These are phyloP conservation scores for Rhododendron ovatum DNA, from an alignment of 148 eudicot species.

Conservation along the genomic window DNA sequence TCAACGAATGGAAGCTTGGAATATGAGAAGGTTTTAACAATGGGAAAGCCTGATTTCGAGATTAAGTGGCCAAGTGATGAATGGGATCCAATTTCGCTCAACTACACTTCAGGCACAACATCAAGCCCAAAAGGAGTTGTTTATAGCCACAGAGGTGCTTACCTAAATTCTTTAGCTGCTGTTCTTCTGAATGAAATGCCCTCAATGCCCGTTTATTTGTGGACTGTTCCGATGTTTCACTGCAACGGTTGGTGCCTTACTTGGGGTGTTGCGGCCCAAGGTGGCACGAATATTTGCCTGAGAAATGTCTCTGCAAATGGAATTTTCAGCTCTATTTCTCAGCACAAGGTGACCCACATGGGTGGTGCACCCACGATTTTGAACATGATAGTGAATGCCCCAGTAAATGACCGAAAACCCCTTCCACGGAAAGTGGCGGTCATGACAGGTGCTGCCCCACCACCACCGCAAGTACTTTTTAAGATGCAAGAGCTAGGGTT, in stretches of 20 bases:
- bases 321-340: conserved; percentile 34
- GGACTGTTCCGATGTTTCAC: conserved; percentile 82
- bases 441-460: conserved; percentile 69
- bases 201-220: conserved; percentile 47
- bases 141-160: conserved; percentile 73
- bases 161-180: conserved; percentile 55
- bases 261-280: conserved; percentile 75
- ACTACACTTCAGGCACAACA: conserved; percentile 80
- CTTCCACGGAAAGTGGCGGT: conserved; percentile 45
- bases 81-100: conserved; percentile 56
- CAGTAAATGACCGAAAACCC: conserved; percentile 25
- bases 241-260: conserved; percentile 82
- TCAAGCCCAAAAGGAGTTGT: conserved; percentile 75
- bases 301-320: conserved; percentile 42
- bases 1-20: conserved; percentile 18
- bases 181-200: conserved; percentile 46
- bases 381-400: conserved; percentile 50
- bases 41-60: conserved; percentile 39
- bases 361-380: conserved; percentile 73
- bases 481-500: conserved; percentile 65
- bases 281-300: conserved; percentile 62
- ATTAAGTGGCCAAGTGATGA: conserved; percentile 52
- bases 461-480: conserved; percentile 48
- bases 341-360: conserved; percentile 52
- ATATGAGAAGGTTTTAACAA: conserved; percentile 44